Base-by-base conservation (phyloP, 2,329 filamentous ascomycete species). In the Emmonsia crescens region DNA sequence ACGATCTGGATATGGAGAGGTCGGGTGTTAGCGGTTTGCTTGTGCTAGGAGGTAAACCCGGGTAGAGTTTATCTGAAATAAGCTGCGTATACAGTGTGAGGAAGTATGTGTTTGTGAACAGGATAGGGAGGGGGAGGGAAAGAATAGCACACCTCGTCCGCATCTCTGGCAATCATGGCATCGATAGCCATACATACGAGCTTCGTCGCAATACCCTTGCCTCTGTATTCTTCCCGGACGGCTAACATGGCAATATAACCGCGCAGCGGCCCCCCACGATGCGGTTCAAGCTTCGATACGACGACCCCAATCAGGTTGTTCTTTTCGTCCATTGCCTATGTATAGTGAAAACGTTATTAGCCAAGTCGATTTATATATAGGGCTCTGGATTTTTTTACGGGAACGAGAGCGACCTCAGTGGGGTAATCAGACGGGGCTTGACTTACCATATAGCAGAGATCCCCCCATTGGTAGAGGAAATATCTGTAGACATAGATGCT, bases 401-500 rank as follows among this genome's bases (percentile, higher is more conserved):
- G 40, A 42, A 44, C 5, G 36, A 33, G 16, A 27, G 42, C 5
- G 21, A 52, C 48, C 59, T 6, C 19, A 27, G 52, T 31, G 42
- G 52, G 24, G 51, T 46, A 19, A 3, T 5, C 27, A 42, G 21
- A 55, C 9, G 24, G 58, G 36, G 21, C 24, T 40, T 19, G 52
- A 51, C 68, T 46, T 77, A 93, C 91, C 86, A 97, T 89, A 76
- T 91, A 97, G 76, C 94, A 99, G n/a, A 99, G 79, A 71, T 97
- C 88, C 5, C 89, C 89, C 94, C 94, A 99, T 82, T 97, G 91
- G 72, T 95, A 96, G 21, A 99, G 80, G 70, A 99, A 99, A 75
- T 99, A 99, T 38, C 94, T 86, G 75, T 97, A 99, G 62, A 99
- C 94, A 78, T 99, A 99, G 73, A 99, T 97, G 77, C 93, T 97